Conservation (phyloP, 2,329 filamentous ascomycete genomes). For the Alternaria sp. region DNA sequence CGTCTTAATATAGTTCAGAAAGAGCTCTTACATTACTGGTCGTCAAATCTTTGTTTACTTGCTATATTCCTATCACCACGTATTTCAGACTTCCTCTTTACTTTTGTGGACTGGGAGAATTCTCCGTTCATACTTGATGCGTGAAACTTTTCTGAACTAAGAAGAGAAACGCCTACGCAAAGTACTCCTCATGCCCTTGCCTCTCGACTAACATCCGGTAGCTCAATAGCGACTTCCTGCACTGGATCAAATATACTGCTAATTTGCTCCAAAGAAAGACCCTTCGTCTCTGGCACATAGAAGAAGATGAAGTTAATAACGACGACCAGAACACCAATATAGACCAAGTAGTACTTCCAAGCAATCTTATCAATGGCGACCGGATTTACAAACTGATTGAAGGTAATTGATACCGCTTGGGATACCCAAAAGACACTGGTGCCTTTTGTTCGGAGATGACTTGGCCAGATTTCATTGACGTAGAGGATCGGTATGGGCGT, state of each 20-base stretch:
- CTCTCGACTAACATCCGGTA: neutral
- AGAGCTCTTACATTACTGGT: neutral
- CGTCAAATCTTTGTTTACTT: neutral
- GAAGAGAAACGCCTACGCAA: too few species aligned
- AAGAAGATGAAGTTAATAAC: constrained; percentile 22
- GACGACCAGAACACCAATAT: constrained; percentile 27
- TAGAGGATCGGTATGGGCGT: constrained; percentile 46
- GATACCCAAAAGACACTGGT: constrained; percentile 29
- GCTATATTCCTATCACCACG: neutral
- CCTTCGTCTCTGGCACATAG: constrained; percentile 29
- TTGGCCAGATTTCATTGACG: constrained; percentile 48
- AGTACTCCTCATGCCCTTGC: neutral
- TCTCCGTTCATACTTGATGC: too few species aligned
- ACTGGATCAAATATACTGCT: constrained; percentile 22
- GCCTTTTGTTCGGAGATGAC: constrained; percentile 33
- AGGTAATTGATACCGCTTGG: constrained; percentile 24
- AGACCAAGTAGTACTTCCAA: constrained; percentile 38
- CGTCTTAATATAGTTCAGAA: neutral
- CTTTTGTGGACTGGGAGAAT: neutral
- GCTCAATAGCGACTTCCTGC: neutral
- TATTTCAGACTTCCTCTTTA: neutral
- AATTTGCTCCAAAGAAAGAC: constrained; percentile 27
- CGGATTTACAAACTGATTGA: constrained; percentile 33
- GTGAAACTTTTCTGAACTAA: too few species aligned
- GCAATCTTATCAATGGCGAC: constrained; percentile 31